phyloP scores from a whole-genome alignment of 257 asterid species.

The Scutellaria barbata region DNA sequence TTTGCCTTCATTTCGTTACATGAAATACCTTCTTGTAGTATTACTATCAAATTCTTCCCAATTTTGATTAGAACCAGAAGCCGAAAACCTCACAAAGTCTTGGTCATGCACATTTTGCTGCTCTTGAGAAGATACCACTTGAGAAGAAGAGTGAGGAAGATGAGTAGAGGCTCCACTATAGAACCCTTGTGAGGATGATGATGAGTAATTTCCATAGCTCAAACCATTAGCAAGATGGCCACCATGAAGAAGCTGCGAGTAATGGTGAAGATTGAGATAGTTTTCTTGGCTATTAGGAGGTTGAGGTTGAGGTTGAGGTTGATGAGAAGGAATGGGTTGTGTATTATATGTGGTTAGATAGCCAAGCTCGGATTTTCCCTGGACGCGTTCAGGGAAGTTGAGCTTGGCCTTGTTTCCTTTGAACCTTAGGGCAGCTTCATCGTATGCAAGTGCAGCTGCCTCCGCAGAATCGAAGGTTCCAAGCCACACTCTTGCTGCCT shows the following conservation, averaged over 20 bases:
- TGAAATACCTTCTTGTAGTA: slow-evolving; percentile 39
- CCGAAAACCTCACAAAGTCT: slow-evolving; percentile 42
- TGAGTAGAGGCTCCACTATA: slow-evolving; percentile 29
- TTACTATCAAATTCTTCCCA: slow-evolving; percentile 47
- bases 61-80: slow-evolving; percentile 38
- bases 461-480: slow-evolving; percentile 81
- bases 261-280: slow-evolving; percentile 41
- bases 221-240: slow-evolving; percentile 10
- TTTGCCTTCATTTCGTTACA: too few relatives aligned
- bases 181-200: slow-evolving; percentile 11
- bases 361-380: slow-evolving; percentile 46
- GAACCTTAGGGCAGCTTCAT: slow-evolving; percentile 80
- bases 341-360: slow-evolving; percentile 30
- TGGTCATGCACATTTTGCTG: slow-evolving; percentile 39
- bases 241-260: slow-evolving; percentile 43
- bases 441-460: slow-evolving; percentile 83
- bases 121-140: slow-evolving; percentile 13
- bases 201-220: slow-evolving; percentile 27
- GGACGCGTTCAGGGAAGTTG: slow-evolving; percentile 87
- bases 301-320: not conserved
- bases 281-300: slow-evolving; percentile 21
- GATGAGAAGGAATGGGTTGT: not conserved
- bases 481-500: slow-evolving; percentile 88
- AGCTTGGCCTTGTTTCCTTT: slow-evolving; percentile 90
- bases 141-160: slow-evolving; percentile 42